Conservation (phyloP, 208 protist genomes). For the Trichomonas vaginalis region DNA sequence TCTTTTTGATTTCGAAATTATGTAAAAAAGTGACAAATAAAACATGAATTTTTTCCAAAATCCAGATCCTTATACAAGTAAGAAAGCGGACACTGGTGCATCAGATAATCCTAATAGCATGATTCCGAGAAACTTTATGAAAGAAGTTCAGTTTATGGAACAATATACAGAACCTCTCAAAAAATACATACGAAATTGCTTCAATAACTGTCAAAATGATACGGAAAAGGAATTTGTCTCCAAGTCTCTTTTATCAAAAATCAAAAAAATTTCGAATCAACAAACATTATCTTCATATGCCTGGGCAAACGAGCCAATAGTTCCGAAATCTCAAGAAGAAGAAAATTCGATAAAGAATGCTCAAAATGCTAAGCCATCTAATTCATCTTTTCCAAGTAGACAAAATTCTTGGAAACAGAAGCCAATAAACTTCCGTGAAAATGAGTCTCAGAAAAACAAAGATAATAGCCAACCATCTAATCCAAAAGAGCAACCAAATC, state of each 20-base stretch:
- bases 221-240: neutral
- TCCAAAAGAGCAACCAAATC: no score
- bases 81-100: no score
- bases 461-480: neutral
- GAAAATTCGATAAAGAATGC: neutral
- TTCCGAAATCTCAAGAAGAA: neutral
- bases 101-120: neutral
- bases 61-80: no score
- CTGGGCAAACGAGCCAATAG: neutral
- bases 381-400: neutral
- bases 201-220: neutral
- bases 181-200: neutral
- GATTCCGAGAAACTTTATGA: neutral
- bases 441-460: neutral
- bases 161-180: neutral
- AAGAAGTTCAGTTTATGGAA: neutral
- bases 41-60: no score
- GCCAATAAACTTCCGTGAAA: no score
- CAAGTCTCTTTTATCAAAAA: neutral
- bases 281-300: neutral
- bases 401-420: neutral
- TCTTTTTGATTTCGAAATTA: no score
- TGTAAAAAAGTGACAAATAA: no score
- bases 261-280: neutral
- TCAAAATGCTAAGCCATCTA: neutral